These are phyloP conservation scores for Ophiocordyceps robertsii DNA, from an alignment of 2,329 filamentous ascomycete genomes.

Conservation along the genomic window DNA sequence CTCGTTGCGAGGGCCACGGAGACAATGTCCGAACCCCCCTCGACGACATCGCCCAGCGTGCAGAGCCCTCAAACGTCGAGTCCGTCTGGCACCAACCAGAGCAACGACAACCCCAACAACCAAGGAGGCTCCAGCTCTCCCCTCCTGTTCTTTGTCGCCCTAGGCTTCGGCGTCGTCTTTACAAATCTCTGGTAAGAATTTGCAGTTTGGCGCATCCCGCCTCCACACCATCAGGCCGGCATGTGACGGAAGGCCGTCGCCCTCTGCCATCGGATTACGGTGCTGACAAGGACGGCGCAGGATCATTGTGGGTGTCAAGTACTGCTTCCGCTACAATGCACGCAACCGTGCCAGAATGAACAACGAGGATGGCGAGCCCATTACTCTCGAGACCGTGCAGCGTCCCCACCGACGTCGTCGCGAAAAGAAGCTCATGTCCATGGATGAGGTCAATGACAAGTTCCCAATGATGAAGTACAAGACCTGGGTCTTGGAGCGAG, in stretches of 20 bases:
- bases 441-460: constrained; percentile 96
- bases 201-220: not conserved
- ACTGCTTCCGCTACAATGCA: constrained; percentile 97
- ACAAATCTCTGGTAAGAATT: constrained; percentile 84
- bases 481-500: constrained; percentile 74
- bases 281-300: constrained; percentile 34
- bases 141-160: constrained; percentile 71
- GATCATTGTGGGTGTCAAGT: constrained; percentile 99
- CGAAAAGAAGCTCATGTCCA: constrained; percentile 98
- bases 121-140: constrained; percentile 25
- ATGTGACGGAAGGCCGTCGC: no score
- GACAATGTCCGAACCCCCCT: constrained; percentile 2
- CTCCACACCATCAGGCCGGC: not conserved
- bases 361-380: constrained; percentile 74
- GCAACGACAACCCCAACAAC: constrained; percentile 9
- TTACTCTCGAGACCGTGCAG: constrained; percentile 77
- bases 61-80: constrained; percentile 5
- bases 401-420: constrained; percentile 72
- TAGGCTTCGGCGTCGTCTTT: constrained; percentile 96
- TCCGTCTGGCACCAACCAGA: constrained; percentile 5
- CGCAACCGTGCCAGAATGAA: constrained; percentile 69
- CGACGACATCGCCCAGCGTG: constrained; percentile 5
- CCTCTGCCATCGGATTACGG: not conserved
- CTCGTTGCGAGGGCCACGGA: constrained; percentile 19
- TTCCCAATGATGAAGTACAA: constrained; percentile 97